phyloP scores from a whole-genome alignment of 202 grass and related monocot species.

The Bolboschoenoplectus hybrid region DNA sequence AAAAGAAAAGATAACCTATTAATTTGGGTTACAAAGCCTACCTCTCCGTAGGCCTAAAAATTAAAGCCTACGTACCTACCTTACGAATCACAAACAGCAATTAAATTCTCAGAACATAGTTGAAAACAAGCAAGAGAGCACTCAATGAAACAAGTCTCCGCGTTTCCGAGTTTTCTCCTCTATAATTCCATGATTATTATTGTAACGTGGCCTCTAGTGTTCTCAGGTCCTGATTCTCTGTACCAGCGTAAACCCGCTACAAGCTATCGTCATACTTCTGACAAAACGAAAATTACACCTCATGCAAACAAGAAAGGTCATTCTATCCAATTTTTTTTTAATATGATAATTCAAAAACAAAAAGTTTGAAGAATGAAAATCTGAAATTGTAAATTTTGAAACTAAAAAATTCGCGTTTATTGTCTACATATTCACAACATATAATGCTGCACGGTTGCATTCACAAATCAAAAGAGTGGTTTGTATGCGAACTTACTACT shows the following conservation, averaged over 20 bases:
- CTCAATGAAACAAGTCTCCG: not conserved
- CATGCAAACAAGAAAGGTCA: no score
- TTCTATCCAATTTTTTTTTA: no score
- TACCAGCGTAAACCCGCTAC: not conserved
- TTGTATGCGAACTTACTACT: no score
- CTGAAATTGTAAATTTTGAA: no score
- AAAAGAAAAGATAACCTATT: not conserved
- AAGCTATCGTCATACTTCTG: not conserved
- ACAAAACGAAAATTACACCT: not conserved
- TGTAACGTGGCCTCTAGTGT: not conserved
- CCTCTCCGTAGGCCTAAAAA: not conserved
- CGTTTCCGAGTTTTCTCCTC: not conserved
- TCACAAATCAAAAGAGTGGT: no score
- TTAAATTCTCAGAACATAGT: not conserved
- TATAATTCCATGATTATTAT: not conserved
- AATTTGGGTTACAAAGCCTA: not conserved
- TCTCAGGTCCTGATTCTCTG: not conserved
- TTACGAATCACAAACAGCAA: not conserved
- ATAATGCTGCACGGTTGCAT: no score
- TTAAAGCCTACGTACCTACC: not conserved
- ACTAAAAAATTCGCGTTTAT: no score
- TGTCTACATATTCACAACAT: no score
- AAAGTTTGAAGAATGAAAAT: no score
- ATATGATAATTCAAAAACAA: no score
- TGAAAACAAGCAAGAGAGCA: conserved; percentile 23